Evolutionary conservation across 805 yeast species (phyloP), one percentile per base, ranked within the genome.

Genomic region (Yamadazyma takamatsuzukensis): DNA sequence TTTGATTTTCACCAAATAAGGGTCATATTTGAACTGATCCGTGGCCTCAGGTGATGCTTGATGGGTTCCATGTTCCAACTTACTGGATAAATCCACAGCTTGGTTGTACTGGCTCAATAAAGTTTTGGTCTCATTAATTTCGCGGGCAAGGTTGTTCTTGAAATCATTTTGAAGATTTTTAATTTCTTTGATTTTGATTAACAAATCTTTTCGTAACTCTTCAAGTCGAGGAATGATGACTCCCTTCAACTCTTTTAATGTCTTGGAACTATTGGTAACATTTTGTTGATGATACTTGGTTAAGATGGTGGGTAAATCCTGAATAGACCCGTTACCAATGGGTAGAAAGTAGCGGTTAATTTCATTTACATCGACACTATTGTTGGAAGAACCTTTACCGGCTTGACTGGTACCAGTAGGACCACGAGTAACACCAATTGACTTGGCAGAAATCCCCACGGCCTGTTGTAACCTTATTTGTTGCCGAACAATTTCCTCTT

Each of bases 401-500:
- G 47, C 53, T 16, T 44, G 43, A 26, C 36, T 24, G 15, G 28
- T 40, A 7, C 43, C 41, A 18, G 30, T 17, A 15, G 25, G 35
- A 13, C 16, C 16, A 8, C 21, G 29, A n/a, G 31, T 27, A 9
- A 39, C 44, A 2, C 40, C 40, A 13, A 36, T 36, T 8, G 45
- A 39, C 14, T 42, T 39, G 18, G 49, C 43, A 6, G 51, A 42
- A 18, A 45, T 51, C 1, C 59, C 59, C 3, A 84, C 80, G 7
- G 95, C 87, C 53, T 86, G 89, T 39, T 86, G 84, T 27, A 88
- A 69, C 31, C 95, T 66, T 31, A 80, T 47, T 44, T 86, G 93
- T 49, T 86, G 95, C 38, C 95, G 76, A 21, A 84, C 79, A 12
- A 86, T 74, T 52, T 89, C 96, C 56, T 89, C 96, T 53, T 88